Conservation (phyloP, 192 early-diverging fungal species). For the Entomortierella lignicola region DNA sequence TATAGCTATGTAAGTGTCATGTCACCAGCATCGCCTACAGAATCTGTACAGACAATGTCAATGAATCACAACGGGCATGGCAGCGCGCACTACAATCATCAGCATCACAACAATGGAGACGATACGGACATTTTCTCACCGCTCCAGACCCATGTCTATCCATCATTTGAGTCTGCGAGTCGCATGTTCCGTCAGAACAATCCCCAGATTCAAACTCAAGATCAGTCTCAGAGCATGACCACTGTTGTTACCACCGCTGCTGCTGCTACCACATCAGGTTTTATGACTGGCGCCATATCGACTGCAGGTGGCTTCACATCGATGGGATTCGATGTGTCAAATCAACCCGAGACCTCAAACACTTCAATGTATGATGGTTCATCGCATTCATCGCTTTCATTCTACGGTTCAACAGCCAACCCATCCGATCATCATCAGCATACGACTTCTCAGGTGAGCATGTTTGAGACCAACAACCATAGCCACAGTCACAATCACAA, state of each 20-base stretch:
- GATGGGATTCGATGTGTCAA: conserved; percentile 25
- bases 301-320: conserved; percentile 22
- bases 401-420: conserved; percentile 10
- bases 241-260: background rate
- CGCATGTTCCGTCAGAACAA: conserved; percentile 22
- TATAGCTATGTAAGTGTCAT: conserved; percentile 51
- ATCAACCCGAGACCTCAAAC: background rate
- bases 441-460: background rate
- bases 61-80: conserved; percentile 12
- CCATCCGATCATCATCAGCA: background rate
- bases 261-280: background rate
- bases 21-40: conserved; percentile 42
- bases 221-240: too few relatives aligned
- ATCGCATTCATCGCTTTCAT: conserved; percentile 9
- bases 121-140: conserved; percentile 51
- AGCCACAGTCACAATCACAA: too few relatives aligned
- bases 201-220: background rate
- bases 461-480: conserved; percentile 29
- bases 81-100: conserved; percentile 3
- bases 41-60: conserved; percentile 42
- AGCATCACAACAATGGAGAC: conserved; percentile 9
- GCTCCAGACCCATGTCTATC: conserved; percentile 34
- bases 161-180: conserved; percentile 33
- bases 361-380: conserved; percentile 5
- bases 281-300: background rate